Evolutionary conservation across 192 early-diverging fungal genomes (phyloP), one percentile per base, ranked within the genome.

Genomic region (Pilobolus umbonatus): DNA sequence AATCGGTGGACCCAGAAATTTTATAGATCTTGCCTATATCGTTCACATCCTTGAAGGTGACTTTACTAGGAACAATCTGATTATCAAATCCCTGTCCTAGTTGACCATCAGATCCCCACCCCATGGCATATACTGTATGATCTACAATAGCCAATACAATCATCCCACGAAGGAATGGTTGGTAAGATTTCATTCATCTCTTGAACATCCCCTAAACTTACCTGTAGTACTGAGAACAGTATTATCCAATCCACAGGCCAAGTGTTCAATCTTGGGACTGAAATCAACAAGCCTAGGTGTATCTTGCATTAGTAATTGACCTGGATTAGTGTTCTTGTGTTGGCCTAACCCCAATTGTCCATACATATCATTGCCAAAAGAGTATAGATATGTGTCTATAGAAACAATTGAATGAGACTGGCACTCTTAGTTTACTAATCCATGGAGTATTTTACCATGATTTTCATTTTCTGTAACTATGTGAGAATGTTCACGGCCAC

Each of bases 101-200:
- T 71, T 88, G 87, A 7, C 87, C 87, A 56, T 88, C 87, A n/a
- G 85, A 76, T 14, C 85, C 80, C 87, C 87, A 88, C 31, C 87
- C 87, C 85, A 88, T 85, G 0, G 81, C 74, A 63, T 83, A 85
- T 30, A 85, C 51, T 4, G 74, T 75, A 9, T 48, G 32, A 45
- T 79, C 77, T 68, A 61, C 1, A 22, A 0, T 15, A 58, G 17
- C 9, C 19, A 60, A 47, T 30, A 21, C 5, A 12, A 9, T 7
- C 17, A 21, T 45, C n/a, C n/a, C n/a, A n/a, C n/a, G n/a, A n/a
- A n/a, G n/a, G n/a, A n/a, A 15, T 28, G 19, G n/a, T 42, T 46
- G n/a, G 10, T 0, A 51, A 24, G 11, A 14, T 30, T 25, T 31
- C 28, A 17, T 47, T 28, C 15, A 38, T 25, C 3, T 49, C 5